Conservation (phyloP, 2,329 filamentous ascomycete species). For the Chaetomiaceae sp. region DNA sequence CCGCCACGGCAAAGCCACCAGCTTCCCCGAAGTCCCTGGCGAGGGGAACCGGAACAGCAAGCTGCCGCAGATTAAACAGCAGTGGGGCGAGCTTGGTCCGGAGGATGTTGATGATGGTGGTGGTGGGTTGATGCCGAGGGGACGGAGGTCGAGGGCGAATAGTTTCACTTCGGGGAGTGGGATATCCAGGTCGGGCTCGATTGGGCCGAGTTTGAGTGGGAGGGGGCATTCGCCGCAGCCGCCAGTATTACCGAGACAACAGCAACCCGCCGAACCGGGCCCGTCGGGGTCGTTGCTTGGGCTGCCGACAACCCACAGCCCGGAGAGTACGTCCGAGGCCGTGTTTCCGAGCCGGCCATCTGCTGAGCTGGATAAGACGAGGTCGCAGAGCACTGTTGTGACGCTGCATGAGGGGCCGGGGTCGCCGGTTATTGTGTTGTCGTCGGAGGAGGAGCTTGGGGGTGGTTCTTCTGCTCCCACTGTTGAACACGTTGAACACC, state of each 20-base stretch:
- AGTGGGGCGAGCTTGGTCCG: conserved; percentile 37
- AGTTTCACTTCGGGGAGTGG: conserved; percentile 36
- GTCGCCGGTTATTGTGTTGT: conserved; percentile 11
- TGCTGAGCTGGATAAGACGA: not conserved
- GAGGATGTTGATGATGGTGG: conserved; percentile 32
- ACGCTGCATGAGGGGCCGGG: conserved; percentile 8
- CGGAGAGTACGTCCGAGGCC: conserved; percentile 2
- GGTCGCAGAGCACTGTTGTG: not conserved
- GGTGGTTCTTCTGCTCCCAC: not conserved
- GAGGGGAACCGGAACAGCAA: conserved; percentile 43
- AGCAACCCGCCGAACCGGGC: not conserved
- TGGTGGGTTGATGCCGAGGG: conserved; percentile 28
- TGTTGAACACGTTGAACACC: not conserved
- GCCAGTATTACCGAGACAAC: not conserved
- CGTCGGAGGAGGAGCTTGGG: conserved; percentile 2
- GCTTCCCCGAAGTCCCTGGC: conserved; percentile 55
- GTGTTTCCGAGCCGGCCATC: not conserved
- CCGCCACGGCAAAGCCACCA: conserved; percentile 40
- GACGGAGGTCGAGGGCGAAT: conserved; percentile 34
- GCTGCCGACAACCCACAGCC: conserved; percentile 7
- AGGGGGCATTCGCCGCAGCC: not conserved
- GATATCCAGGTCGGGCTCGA: conserved; percentile 15
- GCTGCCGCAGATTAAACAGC: conserved; percentile 36
- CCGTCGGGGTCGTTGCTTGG: conserved; percentile 3
- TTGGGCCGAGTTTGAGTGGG: not conserved